phyloP scores from a whole-genome alignment of 2,329 filamentous ascomycete species.

The Ophiostoma sp. region DNA sequence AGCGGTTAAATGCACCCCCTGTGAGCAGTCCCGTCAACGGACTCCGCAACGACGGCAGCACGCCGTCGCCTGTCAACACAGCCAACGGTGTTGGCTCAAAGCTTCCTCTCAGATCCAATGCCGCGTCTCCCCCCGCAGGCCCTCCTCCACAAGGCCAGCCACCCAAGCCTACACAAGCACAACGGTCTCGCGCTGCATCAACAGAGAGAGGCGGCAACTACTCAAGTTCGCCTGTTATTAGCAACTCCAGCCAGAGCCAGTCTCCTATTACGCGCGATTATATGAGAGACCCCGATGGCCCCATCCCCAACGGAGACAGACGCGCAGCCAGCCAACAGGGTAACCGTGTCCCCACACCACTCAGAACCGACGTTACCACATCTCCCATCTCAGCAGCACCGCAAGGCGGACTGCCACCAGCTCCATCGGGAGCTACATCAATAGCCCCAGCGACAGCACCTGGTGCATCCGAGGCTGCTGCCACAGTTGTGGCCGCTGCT shows the following conservation, averaged over 20 bases:
- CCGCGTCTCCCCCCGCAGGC: slow-evolving; percentile 40
- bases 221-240: slow-evolving; percentile 35
- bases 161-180: slow-evolving; percentile 43
- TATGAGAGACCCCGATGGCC: slow-evolving; percentile 45
- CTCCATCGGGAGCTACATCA: slow-evolving; percentile 13
- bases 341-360: slow-evolving; percentile 34
- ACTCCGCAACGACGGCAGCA: slow-evolving; percentile 38
- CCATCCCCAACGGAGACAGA: slow-evolving; percentile 55
- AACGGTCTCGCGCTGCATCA: slow-evolving; percentile 47
- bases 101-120: slow-evolving; percentile 37
- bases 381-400: slow-evolving; percentile 21
- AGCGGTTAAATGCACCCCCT: slow-evolving; percentile 40
- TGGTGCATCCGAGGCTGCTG: slow-evolving; percentile 17
- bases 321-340: slow-evolving; percentile 30
- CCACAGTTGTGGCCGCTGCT: slow-evolving; percentile 32
- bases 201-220: slow-evolving; percentile 41
- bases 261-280: slow-evolving; percentile 43
- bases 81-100: slow-evolving; percentile 34
- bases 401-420: slow-evolving; percentile 20
- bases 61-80: slow-evolving; percentile 29
- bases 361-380: slow-evolving; percentile 33
- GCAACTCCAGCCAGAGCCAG: slow-evolving; percentile 34
- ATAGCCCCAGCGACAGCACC: slow-evolving; percentile 12
- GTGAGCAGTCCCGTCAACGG: slow-evolving; percentile 40
- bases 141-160: slow-evolving; percentile 53